Evolutionary conservation across 1,284 basidiomycete species (phyloP), one percentile per base, ranked within the genome.

Genomic region (Trichosporon sp.): DNA sequence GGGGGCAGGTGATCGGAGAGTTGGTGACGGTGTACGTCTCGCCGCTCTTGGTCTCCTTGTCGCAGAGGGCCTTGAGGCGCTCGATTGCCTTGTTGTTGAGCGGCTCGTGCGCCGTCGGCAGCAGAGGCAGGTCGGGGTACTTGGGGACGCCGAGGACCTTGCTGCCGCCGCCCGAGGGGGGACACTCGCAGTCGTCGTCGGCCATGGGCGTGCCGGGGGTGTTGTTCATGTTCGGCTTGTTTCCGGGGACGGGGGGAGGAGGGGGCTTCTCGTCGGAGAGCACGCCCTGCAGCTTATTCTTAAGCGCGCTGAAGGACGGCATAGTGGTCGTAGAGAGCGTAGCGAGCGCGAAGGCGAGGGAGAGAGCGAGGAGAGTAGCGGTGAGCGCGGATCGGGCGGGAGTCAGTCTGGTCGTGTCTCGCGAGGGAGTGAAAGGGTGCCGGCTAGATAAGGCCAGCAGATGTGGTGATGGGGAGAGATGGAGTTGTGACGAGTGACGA

Each of bases 11-110:
- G 11, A 75, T 21, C 0, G 72, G 69, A 21, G 73, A 73, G 64
- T 67, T 74, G 6, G 77, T 79, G 12, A 79, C 72, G 5, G 70
- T 73, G 69, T 69, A 80, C 1, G 67, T 64, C 32, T 74, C 71
- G 31, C 68, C 63, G 1, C 66, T 64, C 4, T 66, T 18, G 8
- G 74, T 15, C 27, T 68, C 32, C 65, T 66, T 60, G 56, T 68
- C 67, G 63, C 42, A 42, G 2, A 72, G 63, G 27, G 60, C 64
- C 15, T 23, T 15, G 9, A 76, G 69, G 2, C 73, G 63, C 44
- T 70, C 70, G 18, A 69, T 12, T 13, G 69, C 64, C 21, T 25
- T 32, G 23, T 25, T 23, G 53, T 44, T 35, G 31, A 31, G 53
- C 3, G 21, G 18, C 44, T 25, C 9, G 35, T 38, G 25, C 13